These are phyloP conservation scores for Alternaria sp. DNA, from an alignment of 2,329 filamentous ascomycete genomes.

Conservation along the genomic window DNA sequence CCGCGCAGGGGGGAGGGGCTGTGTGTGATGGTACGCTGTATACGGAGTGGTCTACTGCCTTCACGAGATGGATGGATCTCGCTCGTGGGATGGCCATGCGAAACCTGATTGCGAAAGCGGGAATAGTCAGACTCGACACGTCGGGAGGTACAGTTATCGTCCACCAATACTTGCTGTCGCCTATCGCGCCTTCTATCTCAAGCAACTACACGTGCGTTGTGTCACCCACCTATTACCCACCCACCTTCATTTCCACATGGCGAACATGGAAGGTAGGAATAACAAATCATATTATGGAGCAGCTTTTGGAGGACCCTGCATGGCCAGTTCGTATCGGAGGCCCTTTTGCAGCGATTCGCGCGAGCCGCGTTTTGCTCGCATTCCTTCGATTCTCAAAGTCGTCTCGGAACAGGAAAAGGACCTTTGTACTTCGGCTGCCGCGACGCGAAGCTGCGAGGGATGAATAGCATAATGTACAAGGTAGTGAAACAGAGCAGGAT, in stretches of 20 bases:
- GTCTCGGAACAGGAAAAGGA: neutral
- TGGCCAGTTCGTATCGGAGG: neutral
- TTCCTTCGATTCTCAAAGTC: neutral
- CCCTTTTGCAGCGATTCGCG: conserved; percentile 1
- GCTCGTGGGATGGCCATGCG: neutral
- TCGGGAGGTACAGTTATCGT: neutral
- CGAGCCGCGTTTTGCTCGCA: conserved; percentile 1
- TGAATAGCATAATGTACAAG: neutral
- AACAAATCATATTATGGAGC: neutral
- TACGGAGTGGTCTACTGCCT: neutral
- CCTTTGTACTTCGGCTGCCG: neutral
- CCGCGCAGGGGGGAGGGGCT: neutral
- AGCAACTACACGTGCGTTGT: neutral
- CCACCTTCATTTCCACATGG: conserved; percentile 9
- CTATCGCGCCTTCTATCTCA: neutral
- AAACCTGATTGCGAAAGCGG: neutral
- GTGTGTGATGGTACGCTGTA: neutral
- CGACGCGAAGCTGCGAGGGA: neutral
- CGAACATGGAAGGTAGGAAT: neutral
- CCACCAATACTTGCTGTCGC: neutral
- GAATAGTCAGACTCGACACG: neutral
- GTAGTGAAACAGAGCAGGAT: neutral
- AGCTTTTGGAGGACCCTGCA: conserved; percentile 6
- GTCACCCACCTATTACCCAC: neutral
- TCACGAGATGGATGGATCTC: neutral